Percentiles rank a stretch among this genome's conserved stretches.
Conservation (phyloP, 371 early-diverging fungal species). For the Lichtheimia ramosa region DNA sequence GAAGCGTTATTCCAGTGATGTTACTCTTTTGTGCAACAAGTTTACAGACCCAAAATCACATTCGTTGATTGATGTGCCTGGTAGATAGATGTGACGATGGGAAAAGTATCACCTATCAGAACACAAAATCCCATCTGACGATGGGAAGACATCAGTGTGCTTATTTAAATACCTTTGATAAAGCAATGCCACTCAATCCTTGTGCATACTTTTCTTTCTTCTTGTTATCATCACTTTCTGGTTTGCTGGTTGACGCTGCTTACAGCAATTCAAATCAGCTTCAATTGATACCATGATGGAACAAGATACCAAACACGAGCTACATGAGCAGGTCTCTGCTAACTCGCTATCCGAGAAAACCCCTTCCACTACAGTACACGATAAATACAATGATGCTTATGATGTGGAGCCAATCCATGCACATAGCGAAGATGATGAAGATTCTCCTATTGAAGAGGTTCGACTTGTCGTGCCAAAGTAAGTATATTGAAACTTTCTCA, state of each 20-base stretch:
- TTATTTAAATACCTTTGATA: no score
- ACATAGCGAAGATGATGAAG: conserved; percentile 46
- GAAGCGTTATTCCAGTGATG: no score
- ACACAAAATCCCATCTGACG: no score
- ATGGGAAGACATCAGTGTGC: no score
- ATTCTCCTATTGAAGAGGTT: conserved; percentile 78
- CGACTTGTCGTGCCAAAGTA: conserved; percentile 65
- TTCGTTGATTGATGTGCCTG: no score
- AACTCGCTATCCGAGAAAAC: background rate
- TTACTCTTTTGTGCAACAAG: no score
- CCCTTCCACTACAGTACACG: background rate
- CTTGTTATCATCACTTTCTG: background rate
- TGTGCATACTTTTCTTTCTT: background rate
- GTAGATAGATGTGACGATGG: no score
- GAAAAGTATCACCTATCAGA: no score
- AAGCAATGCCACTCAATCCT: no score
- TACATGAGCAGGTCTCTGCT: background rate
- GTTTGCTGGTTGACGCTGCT: background rate
- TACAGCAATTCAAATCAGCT: background rate
- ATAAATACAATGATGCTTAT: background rate
- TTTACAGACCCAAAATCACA: no score
- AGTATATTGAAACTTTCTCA: conserved; percentile 1
- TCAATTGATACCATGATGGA: background rate
- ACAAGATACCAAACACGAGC: background rate
- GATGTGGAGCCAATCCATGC: conserved; percentile 2